Evolutionary conservation across 164 flowering plant genomes (phyloP).

Genomic region (Umbellularia californica): DNA sequence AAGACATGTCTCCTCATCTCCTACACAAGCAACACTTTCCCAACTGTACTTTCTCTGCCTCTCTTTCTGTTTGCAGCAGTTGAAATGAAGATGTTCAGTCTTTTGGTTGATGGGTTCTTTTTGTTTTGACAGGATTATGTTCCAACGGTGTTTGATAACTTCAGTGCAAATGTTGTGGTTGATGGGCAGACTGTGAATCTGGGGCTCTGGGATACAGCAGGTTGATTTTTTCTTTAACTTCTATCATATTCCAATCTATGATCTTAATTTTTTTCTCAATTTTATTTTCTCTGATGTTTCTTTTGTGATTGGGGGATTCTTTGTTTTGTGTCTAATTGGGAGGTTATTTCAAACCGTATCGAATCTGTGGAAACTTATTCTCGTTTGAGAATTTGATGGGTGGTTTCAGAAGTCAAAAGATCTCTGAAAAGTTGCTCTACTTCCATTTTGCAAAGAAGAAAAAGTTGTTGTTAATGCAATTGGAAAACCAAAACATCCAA

Average conservation of each 20-base stretch:
- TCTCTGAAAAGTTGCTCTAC: not conserved
- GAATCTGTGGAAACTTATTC: not conserved
- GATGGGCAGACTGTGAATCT: constrained; percentile 55
- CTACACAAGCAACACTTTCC: constrained; percentile 74
- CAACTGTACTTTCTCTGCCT: constrained; percentile 38
- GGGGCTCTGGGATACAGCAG: constrained; percentile 79
- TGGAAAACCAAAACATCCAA: not conserved
- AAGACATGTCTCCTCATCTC: constrained; percentile 73
- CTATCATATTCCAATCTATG: not conserved
- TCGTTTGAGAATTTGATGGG: not conserved
- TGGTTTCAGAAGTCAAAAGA: not conserved
- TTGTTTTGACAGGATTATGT: constrained; percentile 51
- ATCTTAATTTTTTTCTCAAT: no score
- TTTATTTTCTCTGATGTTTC: not conserved
- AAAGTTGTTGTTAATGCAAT: not conserved
- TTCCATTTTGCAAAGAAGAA: not conserved
- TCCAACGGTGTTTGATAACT: constrained; percentile 71
- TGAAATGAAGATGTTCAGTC: not conserved
- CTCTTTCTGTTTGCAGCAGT: not conserved
- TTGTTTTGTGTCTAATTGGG: not conserved
- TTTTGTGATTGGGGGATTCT: not conserved
- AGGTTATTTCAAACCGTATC: not conserved
- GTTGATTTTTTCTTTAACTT: constrained; percentile 20
- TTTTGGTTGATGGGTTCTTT: constrained; percentile 9
- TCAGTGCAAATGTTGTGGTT: constrained; percentile 61